phyloP scores from a whole-genome alignment of 148 eudicot genomes.

The Arctostaphylos glauca region DNA sequence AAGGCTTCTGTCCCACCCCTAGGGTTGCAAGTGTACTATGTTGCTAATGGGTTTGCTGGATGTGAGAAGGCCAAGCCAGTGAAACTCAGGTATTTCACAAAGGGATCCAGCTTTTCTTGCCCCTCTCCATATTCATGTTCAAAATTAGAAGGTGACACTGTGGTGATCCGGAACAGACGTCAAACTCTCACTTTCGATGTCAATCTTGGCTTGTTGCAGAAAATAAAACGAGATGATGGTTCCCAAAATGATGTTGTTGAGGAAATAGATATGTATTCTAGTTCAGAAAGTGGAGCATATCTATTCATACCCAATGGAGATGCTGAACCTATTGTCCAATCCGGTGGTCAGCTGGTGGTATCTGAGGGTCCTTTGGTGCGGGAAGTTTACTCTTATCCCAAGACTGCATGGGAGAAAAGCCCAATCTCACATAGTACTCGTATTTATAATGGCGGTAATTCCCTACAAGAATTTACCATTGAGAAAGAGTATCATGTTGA shows the following conservation, averaged over 20 bases:
- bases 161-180: conserved; percentile 54
- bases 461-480: conserved; percentile 65
- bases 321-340: conserved; percentile 52
- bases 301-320: conserved; percentile 84
- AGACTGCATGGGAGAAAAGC: conserved; percentile 59
- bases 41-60: conserved; percentile 74
- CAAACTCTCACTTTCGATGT: conserved; percentile 61
- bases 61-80: conserved; percentile 79
- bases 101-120: conserved; percentile 48
- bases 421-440: conserved; percentile 93
- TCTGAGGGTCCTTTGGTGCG: conserved; percentile 73
- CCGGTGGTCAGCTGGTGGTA: conserved; percentile 58
- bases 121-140: conserved; percentile 72
- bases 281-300: conserved; percentile 89
- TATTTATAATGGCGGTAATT: conserved; percentile 50
- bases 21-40: conserved; percentile 84
- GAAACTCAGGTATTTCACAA: conserved; percentile 45
- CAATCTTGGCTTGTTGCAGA: conserved; percentile 63
- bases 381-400: conserved; percentile 81
- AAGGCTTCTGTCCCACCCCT: conserved; percentile 82
- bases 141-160: conserved; percentile 51
- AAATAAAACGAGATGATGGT: conserved; percentile 53
- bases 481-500: conserved; percentile 98
- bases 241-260: conserved; percentile 48
- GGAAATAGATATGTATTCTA: conserved; percentile 80